A percentile compares a stretch with the other conserved stretches of the same genome.
phyloP scores from a whole-genome alignment of 2,329 filamentous ascomycete species.

The Phialocephala sp. region DNA sequence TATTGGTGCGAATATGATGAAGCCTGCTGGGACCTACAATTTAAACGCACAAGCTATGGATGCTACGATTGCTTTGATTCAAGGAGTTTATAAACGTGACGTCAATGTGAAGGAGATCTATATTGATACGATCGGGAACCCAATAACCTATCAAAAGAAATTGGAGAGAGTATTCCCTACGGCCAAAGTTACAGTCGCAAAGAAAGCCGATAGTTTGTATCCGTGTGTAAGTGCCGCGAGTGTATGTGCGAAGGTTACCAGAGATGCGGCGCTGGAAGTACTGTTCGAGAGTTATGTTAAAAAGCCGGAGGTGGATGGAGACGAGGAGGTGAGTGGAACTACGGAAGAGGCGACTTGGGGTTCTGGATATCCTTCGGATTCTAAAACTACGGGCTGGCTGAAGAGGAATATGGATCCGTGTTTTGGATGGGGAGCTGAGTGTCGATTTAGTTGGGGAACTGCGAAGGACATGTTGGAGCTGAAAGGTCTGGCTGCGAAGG shows the following conservation, averaged over 20 bases:
- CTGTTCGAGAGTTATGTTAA: conserved; percentile 58
- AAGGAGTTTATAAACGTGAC: conserved; percentile 74
- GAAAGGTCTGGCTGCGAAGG: conserved; percentile 70
- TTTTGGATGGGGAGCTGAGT: conserved; percentile 95
- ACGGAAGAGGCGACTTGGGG: conserved; percentile 69
- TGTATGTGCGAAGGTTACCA: conserved; percentile 94
- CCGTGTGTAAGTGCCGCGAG: conserved; percentile 92
- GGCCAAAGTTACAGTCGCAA: conserved; percentile 75
- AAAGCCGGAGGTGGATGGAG: conserved; percentile 40
- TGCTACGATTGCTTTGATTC: conserved; percentile 83
- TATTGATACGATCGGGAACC: conserved; percentile 91
- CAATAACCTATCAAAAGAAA: conserved; percentile 81
- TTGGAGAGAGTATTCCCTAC: conserved; percentile 85
- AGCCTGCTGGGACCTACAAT: conserved; percentile 69
- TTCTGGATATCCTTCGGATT: conserved; percentile 91
- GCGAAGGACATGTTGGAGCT: conserved; percentile 82
- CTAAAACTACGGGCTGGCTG: conserved; percentile 80
- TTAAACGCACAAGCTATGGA: conserved; percentile 96
- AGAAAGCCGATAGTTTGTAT: conserved; percentile 92
- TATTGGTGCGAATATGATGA: conserved; percentile 45
- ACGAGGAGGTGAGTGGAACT: conserved; percentile 35
- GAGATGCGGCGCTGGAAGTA: conserved; percentile 86
- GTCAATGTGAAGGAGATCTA: conserved; percentile 90
- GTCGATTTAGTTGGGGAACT: conserved; percentile 94
- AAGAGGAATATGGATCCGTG: conserved; percentile 86